Base-by-base conservation (phyloP, 2,329 filamentous ascomycete species). In the Ceratocystis destructans region DNA sequence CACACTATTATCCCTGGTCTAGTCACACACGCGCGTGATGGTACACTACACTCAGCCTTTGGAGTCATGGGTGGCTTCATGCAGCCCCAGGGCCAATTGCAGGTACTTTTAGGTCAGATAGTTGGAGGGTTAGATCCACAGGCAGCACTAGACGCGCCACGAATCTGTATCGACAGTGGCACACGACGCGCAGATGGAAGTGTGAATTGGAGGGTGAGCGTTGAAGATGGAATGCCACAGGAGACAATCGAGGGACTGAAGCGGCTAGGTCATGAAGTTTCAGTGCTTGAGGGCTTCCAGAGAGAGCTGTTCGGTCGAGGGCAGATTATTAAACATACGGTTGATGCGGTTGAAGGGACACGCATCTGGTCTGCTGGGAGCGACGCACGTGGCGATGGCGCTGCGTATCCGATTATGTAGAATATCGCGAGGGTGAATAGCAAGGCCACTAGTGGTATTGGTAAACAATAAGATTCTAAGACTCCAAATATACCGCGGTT, bases 61-160 rank as follows among this genome's bases (percentile, higher is more conserved):
- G 94, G 94, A 64, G 93, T 97, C 68, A 97, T 97, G 94, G 94
- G 94, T 64, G 93, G 91, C 1, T 97, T 95, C 76, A 97, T 97
- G 89, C 94, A 99, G 77, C 94, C 94, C 0, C 94, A 97, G 76
- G 94, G 93, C 25, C 94, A 97, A 68, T 87, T 97, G 0, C 94
- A 97, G 75, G 91, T 96, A 0, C 77, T 99, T 8, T 79, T 97
- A 1, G 96, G 95, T 70, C 92, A 96, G 82, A 76, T 96, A 0
- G 84, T 91, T 0, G 96, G 92, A 71, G 85, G 86, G 1, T 80
- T 90, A 64, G 87, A 87, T 69, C 91, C 92, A 0, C 94, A 99
- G 76, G 85, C 90, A 68, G 91, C 93, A 2, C 81, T 97, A 0
- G 94, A 99, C 73, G 88, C 93, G 2, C 93, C 94, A 17, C 81